Evolutionary conservation across 805 yeast genomes (phyloP), one percentile per base, ranked within the genome.

Genomic region (Candida golubevii): DNA sequence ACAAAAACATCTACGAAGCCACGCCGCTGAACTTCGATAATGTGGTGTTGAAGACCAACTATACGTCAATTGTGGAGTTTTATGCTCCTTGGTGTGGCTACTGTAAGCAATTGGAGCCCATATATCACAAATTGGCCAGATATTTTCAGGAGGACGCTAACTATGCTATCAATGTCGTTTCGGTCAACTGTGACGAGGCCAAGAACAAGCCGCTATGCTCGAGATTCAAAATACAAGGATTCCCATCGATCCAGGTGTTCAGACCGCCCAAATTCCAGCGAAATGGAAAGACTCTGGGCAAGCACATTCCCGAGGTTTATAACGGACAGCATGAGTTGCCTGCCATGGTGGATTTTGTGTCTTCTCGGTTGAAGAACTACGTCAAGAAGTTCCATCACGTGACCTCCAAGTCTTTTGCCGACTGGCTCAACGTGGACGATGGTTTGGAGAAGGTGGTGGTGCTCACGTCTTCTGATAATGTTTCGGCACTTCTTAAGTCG

Each of bases 21-120:
- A 72, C 75, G 18, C 66, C 81, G 2, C 53, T 69, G 12, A 82
- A 71, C 42, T 89, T 89, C 58, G 80, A 83, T 48, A 75, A 77
- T 44, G 84, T 82, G 39, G 79, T 90, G 4, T 71, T 80, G 35
- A 63, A 71, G 18, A 73, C 95, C 2, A 88, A 88, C 59, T 85
- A 88, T 56, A 85, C 95, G 1, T 66, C 96, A 1, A 66, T 89
- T 14, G 89, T 88, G 18, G 89, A 89, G 67, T 90, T 90, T 64
- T 90, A 85, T 63, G 97, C 98, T 5, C 97, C 97, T 33, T 90
- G 98, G 98, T 91, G 99, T 70, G 97, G 97, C 6, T 88, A 91
- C 64, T 91, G 99, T 66, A 76, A 82, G 56, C 75, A 80, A 45
- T 68, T 91, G 40, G 78, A 80, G 46, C 82, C 85, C 4, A 79